These are phyloP conservation scores for Elongisporangium prolatum DNA, from an alignment of 352 stramenopile genomes.

Conservation along the genomic window DNA sequence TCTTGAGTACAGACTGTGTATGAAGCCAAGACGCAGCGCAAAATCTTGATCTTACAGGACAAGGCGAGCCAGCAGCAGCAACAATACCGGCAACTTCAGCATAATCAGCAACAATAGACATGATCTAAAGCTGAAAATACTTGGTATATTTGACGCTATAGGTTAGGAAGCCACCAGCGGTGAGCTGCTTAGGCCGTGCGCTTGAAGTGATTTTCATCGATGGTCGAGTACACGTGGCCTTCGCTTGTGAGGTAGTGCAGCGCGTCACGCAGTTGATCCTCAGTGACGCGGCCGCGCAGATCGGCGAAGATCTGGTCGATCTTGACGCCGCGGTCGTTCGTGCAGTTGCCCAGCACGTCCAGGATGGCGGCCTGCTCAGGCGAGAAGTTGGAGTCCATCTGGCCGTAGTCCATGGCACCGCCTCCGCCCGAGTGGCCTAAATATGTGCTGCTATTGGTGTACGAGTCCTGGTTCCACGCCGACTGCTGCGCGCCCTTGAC, in stretches of 20 bases:
- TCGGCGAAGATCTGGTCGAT: constrained; percentile 76
- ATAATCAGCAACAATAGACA: too few species aligned
- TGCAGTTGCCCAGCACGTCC: constrained; percentile 65
- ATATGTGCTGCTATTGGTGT: constrained; percentile 10
- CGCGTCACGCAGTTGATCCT: constrained; percentile 55
- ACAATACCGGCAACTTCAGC: too few species aligned
- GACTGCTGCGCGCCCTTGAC: constrained; percentile 20
- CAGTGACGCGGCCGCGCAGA: constrained; percentile 58
- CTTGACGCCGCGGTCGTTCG: constrained; percentile 67
- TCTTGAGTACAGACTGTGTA: too few species aligned
- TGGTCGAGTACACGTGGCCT: constrained; percentile 89
- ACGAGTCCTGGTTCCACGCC: constrained; percentile 20
- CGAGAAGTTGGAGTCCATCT: constrained; percentile 74
- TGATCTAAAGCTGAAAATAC: too few species aligned
- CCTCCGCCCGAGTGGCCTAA: constrained; percentile 16
- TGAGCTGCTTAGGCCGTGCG: constrained; percentile 53
- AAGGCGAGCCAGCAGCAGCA: too few species aligned
- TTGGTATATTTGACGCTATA: not conserved
- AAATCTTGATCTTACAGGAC: too few species aligned
- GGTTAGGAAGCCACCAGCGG: not conserved
- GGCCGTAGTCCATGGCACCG: constrained; percentile 51
- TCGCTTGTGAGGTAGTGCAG: constrained; percentile 85
- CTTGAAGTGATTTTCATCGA: constrained; percentile 90
- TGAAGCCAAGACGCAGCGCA: too few species aligned
- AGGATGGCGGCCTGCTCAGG: constrained; percentile 77